phyloP scores from a whole-genome alignment of 345 rosid species.

The Melaleuca alternifolia region DNA sequence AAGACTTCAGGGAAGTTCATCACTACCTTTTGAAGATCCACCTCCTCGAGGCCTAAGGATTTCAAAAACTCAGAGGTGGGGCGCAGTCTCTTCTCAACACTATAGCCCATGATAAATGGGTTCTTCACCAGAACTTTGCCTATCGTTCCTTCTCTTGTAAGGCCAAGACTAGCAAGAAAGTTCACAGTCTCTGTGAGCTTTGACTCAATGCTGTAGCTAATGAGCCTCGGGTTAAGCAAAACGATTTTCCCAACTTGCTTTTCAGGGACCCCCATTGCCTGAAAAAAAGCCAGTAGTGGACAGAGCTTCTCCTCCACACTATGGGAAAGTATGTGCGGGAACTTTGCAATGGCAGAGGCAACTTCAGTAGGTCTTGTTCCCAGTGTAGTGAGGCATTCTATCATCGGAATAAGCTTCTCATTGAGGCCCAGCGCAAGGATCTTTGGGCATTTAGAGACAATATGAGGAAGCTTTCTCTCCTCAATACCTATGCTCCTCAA shows the following conservation, averaged over 20 bases:
- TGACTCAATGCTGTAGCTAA: conserved; percentile 12
- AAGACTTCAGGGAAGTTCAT: conserved; percentile 10
- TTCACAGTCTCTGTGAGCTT: conserved; percentile 7
- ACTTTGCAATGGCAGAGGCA: conserved; percentile 7
- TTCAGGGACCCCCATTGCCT: conserved; percentile 12
- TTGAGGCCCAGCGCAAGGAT: conserved; percentile 6
- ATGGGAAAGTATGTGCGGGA: conserved; percentile 12
- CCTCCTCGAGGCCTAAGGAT: conserved; percentile 1
- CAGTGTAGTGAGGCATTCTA: conserved; percentile 8
- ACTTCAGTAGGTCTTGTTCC: conserved; percentile 8
- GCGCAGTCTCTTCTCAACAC: conserved; percentile 9
- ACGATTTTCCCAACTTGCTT: conserved; percentile 9
- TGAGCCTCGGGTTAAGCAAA: conserved; percentile 13
- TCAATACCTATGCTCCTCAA: conserved; percentile 11
- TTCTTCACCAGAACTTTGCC: conserved; percentile 7
- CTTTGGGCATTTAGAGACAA: conserved; percentile 11
- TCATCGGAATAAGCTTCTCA: conserved; percentile 9
- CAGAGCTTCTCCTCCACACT: conserved; percentile 13
- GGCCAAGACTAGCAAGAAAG: conserved; percentile 8
- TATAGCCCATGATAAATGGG: conserved; percentile 13
- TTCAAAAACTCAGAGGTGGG: conserved; percentile 13
- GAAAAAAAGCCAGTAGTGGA: conserved; percentile 9
- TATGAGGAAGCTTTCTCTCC: conserved; percentile 14
- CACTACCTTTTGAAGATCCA: conserved; percentile 1
- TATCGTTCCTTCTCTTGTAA: conserved; percentile 9